A percentile compares a stretch with the other conserved stretches of the same genome.
Evolutionary conservation across 495 filamentous ascomycete species (phyloP).

Genomic region (Staphylotrichum tortipilum): DNA sequence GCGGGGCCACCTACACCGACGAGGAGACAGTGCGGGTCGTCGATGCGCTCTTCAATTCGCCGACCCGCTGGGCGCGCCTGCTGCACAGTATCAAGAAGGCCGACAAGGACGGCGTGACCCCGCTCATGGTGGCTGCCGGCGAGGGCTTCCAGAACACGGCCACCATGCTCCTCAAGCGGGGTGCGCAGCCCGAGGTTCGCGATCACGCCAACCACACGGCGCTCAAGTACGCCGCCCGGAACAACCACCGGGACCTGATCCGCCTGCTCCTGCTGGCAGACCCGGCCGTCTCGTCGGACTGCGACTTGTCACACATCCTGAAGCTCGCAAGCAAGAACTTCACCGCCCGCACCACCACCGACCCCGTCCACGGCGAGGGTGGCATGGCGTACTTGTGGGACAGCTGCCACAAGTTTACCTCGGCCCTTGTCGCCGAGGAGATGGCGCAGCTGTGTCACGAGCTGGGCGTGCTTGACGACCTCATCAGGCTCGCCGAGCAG

Average conservation of each 20-base stretch:
- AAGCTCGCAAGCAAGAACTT: conserved; percentile 15
- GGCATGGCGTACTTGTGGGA: background rate
- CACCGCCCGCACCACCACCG: background rate
- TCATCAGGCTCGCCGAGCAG: conserved; percentile 4
- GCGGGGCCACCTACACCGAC: background rate
- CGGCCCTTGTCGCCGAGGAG: conserved; percentile 8
- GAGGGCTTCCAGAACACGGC: conserved; percentile 4
- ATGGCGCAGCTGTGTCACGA: conserved; percentile 9
- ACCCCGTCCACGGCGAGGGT: background rate
- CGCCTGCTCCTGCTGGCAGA: conserved; percentile 13
- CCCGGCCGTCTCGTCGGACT: background rate
- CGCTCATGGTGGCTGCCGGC: conserved; percentile 18
- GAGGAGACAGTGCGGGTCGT: conserved; percentile 4
- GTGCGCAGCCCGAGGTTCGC: conserved; percentile 3
- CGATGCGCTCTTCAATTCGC: conserved; percentile 5
- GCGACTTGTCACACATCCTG: conserved; percentile 7
- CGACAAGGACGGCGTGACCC: conserved; percentile 13
- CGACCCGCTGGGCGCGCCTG: background rate
- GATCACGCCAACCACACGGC: conserved; percentile 14
- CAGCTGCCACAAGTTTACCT: background rate
- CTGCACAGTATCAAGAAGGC: background rate
- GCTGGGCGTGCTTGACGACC: conserved; percentile 2
- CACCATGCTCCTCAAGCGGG: conserved; percentile 2
- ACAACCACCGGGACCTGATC: background rate
- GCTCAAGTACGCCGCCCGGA: conserved; percentile 12